A percentile compares a stretch with the other conserved stretches of the same genome.
phyloP scores from a whole-genome alignment of 192 early-diverging fungal genomes.

The Backusella australiensis region DNA sequence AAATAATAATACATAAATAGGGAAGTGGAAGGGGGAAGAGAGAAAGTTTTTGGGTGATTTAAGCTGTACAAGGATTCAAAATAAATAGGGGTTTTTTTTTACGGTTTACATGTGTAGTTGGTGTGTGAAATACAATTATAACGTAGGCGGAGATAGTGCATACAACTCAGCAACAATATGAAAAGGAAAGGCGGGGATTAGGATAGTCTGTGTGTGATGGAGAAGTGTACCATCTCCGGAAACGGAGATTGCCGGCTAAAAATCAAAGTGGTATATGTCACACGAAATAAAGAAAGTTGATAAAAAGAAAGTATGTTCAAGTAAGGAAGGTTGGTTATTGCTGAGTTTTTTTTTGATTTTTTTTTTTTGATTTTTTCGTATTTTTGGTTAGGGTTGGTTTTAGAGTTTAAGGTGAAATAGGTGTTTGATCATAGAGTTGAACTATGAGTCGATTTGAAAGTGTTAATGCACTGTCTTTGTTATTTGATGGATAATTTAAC shows the following conservation, averaged over 20 bases:
- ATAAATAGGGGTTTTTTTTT: not conserved
- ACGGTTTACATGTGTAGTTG: slow-evolving; percentile 1
- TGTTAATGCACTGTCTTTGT: slow-evolving; percentile 15
- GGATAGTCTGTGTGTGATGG: not conserved
- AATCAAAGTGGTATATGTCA: slow-evolving; percentile 5
- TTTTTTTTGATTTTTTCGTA: not conserved
- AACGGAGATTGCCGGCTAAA: slow-evolving; percentile 1
- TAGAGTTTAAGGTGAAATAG: slow-evolving; percentile 17
- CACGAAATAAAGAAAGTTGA: not conserved
- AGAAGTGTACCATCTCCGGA: not conserved
- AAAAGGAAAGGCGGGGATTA: slow-evolving; percentile 7
- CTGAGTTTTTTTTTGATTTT: not conserved
- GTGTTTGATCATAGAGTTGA: slow-evolving; percentile 30
- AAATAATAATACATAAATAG: not conserved
- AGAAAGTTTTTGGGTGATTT: not conserved
- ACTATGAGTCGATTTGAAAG: slow-evolving; percentile 22
- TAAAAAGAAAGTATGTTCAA: slow-evolving; percentile 2
- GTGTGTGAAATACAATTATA: not conserved
- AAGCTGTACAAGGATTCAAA: slow-evolving; percentile 1
- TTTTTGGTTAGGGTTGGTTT: not conserved
- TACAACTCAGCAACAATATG: not conserved
- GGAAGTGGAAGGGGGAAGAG: not conserved
- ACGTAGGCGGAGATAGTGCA: not conserved
- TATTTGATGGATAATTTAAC: slow-evolving; percentile 15
- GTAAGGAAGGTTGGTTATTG: slow-evolving; percentile 1